phyloP scores from a whole-genome alignment of 768 basidiomycete species.

The Hygrophorus pudorinus region DNA sequence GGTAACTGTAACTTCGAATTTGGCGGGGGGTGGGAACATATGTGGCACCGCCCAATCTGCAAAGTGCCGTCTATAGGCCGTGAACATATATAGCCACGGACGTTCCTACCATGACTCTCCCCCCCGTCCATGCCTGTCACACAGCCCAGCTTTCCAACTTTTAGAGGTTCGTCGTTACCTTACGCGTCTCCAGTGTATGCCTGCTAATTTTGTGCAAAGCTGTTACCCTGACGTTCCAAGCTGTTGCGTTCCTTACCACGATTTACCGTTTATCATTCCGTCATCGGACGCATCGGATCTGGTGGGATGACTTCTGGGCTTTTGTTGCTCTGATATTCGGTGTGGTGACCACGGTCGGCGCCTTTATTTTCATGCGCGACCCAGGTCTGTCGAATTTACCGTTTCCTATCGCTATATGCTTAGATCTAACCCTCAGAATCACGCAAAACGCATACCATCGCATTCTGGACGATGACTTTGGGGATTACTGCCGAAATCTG shows the following conservation, averaged over 20 bases:
- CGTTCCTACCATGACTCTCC: too few species aligned
- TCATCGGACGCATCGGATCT: constrained; percentile 14
- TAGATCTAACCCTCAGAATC: background rate
- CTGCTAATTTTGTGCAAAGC: too few species aligned
- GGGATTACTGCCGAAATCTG: too few species aligned
- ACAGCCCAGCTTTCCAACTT: too few species aligned
- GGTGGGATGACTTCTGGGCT: constrained; percentile 24
- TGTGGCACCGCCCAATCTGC: too few species aligned
- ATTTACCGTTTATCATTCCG: constrained; percentile 16
- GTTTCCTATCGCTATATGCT: background rate
- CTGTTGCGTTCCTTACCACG: constrained; percentile 13
- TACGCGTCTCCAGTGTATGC: too few species aligned
- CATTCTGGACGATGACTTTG: background rate
- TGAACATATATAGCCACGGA: too few species aligned
- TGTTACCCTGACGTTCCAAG: constrained; percentile 2
- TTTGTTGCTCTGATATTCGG: constrained; percentile 14
- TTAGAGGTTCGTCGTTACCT: too few species aligned
- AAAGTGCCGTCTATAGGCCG: background rate
- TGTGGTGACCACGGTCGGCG: constrained; percentile 1
- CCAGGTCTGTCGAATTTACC: background rate
- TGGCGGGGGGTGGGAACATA: too few species aligned
- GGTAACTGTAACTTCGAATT: too few species aligned
- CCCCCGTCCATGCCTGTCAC: too few species aligned
- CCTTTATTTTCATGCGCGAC: background rate
- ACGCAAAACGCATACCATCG: background rate